Evolutionary conservation across 129 eudicot species (phyloP).

Genomic region (Helianthus annuus): DNA sequence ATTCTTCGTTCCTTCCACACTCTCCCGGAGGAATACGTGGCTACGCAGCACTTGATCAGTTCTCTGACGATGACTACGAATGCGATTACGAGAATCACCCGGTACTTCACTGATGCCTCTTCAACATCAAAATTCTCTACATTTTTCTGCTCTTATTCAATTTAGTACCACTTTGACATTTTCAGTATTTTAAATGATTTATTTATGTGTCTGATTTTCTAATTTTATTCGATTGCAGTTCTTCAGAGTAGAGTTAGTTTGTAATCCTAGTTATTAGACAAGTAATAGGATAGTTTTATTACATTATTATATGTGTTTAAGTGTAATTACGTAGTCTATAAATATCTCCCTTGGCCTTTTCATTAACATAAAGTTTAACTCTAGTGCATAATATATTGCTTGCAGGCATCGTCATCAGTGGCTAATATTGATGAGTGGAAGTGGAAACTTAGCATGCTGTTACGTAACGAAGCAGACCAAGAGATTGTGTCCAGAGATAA

Average conservation of each 20-base stretch:
- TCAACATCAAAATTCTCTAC: background rate
- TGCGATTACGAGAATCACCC: slow-evolving; percentile 87
- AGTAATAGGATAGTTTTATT: too few species aligned
- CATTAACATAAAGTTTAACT: background rate
- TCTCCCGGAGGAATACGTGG: slow-evolving; percentile 31
- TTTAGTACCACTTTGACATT: background rate
- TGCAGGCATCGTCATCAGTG: slow-evolving; percentile 94
- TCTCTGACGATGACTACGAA: slow-evolving; percentile 94
- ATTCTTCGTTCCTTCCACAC: slow-evolving; percentile 14
- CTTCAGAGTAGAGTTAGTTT: background rate
- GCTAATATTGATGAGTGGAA: slow-evolving; percentile 99
- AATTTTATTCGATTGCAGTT: background rate
- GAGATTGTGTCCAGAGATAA: slow-evolving; percentile 85
- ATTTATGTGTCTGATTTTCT: background rate
- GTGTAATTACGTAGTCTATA: too few species aligned
- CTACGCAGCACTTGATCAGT: slow-evolving; percentile 69
- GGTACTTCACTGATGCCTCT: slow-evolving; percentile 44
- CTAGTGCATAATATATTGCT: background rate
- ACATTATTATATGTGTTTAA: too few species aligned
- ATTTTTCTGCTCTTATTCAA: background rate
- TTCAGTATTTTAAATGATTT: background rate
- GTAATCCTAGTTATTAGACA: too few species aligned
- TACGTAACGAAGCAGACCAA: slow-evolving; percentile 62
- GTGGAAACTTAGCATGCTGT: slow-evolving; percentile 93
- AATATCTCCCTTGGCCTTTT: too few species aligned